Evolutionary conservation across 352 stramenopile genomes (phyloP), one percentile per base, ranked within the genome.

Genomic region (Phytophthora sojae): DNA sequence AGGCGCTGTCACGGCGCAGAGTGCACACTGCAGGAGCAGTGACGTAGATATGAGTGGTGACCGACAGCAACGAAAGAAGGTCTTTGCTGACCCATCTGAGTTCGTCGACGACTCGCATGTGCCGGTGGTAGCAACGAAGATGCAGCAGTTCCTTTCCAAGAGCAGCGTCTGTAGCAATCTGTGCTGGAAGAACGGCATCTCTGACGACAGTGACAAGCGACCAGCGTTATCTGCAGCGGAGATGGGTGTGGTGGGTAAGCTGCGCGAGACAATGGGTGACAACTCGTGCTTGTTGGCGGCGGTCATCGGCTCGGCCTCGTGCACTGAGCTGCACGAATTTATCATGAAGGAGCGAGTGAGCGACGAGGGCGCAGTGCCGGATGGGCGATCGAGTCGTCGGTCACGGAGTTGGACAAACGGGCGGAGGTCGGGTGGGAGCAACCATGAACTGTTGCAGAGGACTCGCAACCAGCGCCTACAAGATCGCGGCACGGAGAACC

Each of bases 271-370:
- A 2, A 77, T 91, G 54, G 84, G 84, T 1, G 82, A 91, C 53
- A 90, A 90, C 50, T 71, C 84, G n/a, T 92, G 86, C 58, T 79
- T 91, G 76, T 80, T 94, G 35, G 75, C 82, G 7, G 74, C 76
- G 4, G 69, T 94, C 14, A 23, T 92, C 1, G 72, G 73, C 29
- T 83, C 78, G 12, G 62, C 77, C 4, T 66, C 69, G n/a, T 92
- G 86, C 25, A 59, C 67, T 6, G 69, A 85, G 6, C 54, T 94
- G 12, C 76, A 88, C 52, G 58, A 65, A 4, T 81, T 85, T 52
- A 72, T 94, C 11, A 35, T 71, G 15, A 77, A 63, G 17, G 77
- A 92, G 26, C 71, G 75, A 21, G 45, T 23, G 2, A 67, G 6
- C 21, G 25, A 50, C 57, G 37, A 77, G 15, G 0, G 23, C 52